Percentiles rank a stretch among this genome's conserved stretches.
These are phyloP conservation scores for Phytophthora idaei DNA, from an alignment of 352 stramenopile species.

Conservation along the genomic window DNA sequence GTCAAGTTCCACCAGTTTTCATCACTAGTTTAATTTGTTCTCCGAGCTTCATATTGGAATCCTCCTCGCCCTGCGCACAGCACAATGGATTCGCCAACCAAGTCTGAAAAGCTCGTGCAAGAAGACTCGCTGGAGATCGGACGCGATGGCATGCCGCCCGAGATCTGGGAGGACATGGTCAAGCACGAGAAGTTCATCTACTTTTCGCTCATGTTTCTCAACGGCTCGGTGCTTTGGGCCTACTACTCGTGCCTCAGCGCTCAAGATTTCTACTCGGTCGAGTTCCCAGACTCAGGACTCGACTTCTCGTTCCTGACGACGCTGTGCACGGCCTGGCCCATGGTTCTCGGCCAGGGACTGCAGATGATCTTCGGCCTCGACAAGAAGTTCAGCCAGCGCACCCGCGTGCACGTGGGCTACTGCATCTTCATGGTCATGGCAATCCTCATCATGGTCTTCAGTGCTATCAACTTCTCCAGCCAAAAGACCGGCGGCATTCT, in stretches of 20 bases:
- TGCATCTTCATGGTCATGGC: conserved; percentile 54
- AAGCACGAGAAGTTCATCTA: conserved; percentile 56
- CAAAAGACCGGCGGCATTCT: conserved; percentile 51
- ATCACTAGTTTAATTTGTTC: background rate
- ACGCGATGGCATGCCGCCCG: conserved; percentile 49
- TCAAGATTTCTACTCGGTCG: conserved; percentile 58
- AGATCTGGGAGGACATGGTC: conserved; percentile 62
- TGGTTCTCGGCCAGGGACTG: conserved; percentile 53
- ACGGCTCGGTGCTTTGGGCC: conserved; percentile 68
- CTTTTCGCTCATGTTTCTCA: conserved; percentile 60
- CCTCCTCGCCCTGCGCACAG: conserved; percentile 4
- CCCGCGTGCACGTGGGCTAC: conserved; percentile 55
- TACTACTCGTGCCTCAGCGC: conserved; percentile 79
- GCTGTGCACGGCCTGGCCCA: conserved; percentile 58
- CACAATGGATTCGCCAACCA: conserved; percentile 32
- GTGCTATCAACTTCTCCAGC: conserved; percentile 46
- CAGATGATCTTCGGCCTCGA: conserved; percentile 66
- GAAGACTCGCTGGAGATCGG: conserved; percentile 27
- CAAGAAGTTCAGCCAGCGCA: conserved; percentile 49
- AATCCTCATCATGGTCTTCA: conserved; percentile 68
- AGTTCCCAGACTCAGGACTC: conserved; percentile 53
- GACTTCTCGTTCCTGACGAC: conserved; percentile 75
- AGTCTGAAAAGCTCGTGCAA: conserved; percentile 46
- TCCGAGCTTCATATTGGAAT: conserved; percentile 11
- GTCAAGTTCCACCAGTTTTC: conserved; percentile 13